Conservation (phyloP, 2,329 filamentous ascomycete genomes). For the Xylariaceae sp. region DNA sequence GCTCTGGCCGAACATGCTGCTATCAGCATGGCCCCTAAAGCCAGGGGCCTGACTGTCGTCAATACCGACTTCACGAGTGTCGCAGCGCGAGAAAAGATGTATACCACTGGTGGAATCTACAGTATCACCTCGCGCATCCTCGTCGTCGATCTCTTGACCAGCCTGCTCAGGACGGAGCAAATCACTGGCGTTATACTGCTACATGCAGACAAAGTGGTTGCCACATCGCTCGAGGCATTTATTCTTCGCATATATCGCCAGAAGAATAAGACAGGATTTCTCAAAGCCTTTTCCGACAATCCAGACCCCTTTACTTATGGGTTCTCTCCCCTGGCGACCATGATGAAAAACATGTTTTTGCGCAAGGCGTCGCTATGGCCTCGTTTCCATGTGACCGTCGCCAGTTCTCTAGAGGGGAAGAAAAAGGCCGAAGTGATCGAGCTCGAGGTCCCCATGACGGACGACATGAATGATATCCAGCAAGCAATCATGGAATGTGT, state of each 20-base stretch:
- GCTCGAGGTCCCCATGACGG: constrained; percentile 92
- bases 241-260: constrained; percentile 91
- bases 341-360: constrained; percentile 89
- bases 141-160: constrained; percentile 87
- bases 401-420: constrained; percentile 81
- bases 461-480: constrained; percentile 88
- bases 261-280: constrained; percentile 86
- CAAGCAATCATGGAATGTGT: constrained; percentile 94
- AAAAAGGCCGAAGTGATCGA: constrained; percentile 96
- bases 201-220: constrained; percentile 80
- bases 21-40: constrained; percentile 74
- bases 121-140: constrained; percentile 94
- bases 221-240: constrained; percentile 89
- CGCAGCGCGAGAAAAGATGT: constrained; percentile 83
- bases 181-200: constrained; percentile 83
- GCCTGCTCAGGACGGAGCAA: constrained; percentile 71
- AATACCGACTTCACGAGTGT: constrained; percentile 94
- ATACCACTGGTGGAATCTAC: constrained; percentile 81
- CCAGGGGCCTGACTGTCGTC: constrained; percentile 81
- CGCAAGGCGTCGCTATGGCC: constrained; percentile 87
- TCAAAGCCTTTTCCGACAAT: constrained; percentile 93
- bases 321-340: constrained; percentile 80
- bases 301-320: constrained; percentile 86
- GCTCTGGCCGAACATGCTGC: constrained; percentile 92
- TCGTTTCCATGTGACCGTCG: constrained; percentile 85